phyloP scores from a whole-genome alignment of 1,139 yeast species.

The Lodderomyces elongisporus region DNA sequence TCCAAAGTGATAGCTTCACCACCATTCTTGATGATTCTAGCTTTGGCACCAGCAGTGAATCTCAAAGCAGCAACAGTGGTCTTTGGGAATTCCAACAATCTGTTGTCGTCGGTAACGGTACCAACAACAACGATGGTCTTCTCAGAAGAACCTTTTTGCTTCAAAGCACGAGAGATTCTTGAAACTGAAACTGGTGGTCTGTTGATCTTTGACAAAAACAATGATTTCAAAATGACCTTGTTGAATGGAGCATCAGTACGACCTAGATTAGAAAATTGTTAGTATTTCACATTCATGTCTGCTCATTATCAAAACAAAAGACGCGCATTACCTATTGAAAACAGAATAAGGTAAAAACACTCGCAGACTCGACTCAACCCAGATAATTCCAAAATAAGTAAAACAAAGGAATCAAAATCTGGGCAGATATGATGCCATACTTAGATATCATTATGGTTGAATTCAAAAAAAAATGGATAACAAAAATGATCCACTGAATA shows the following conservation, averaged over 20 bases:
- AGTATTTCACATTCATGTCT: slow-evolving; percentile 42
- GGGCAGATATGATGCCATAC: no score
- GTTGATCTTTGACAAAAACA: slow-evolving; percentile 97
- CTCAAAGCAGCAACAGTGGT: slow-evolving; percentile 97
- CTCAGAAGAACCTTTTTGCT: slow-evolving; percentile 78
- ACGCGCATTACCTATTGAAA: slow-evolving; percentile 38
- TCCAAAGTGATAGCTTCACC: slow-evolving; percentile 99
- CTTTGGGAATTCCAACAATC: slow-evolving; percentile 93
- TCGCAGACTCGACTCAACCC: no score
- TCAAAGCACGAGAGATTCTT: slow-evolving; percentile 80
- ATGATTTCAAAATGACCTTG: slow-evolving; percentile 91
- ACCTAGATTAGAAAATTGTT: slow-evolving; percentile 47
- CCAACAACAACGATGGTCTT: slow-evolving; percentile 98
- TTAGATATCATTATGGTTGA: no score
- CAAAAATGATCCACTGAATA: no score
- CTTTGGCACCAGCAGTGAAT: slow-evolving; percentile 99
- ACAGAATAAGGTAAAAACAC: slow-evolving; percentile 35
- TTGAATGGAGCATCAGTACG: slow-evolving; percentile 99
- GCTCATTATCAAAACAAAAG: no score
- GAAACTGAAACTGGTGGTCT: slow-evolving; percentile 98
- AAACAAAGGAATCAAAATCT: no score
- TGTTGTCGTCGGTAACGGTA: slow-evolving; percentile 97
- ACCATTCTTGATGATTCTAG: slow-evolving; percentile 96
- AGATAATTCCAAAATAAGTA: no score
- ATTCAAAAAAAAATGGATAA: no score